phyloP scores from a whole-genome alignment of 176 grass and related monocot species.

The Eleusine indica region DNA sequence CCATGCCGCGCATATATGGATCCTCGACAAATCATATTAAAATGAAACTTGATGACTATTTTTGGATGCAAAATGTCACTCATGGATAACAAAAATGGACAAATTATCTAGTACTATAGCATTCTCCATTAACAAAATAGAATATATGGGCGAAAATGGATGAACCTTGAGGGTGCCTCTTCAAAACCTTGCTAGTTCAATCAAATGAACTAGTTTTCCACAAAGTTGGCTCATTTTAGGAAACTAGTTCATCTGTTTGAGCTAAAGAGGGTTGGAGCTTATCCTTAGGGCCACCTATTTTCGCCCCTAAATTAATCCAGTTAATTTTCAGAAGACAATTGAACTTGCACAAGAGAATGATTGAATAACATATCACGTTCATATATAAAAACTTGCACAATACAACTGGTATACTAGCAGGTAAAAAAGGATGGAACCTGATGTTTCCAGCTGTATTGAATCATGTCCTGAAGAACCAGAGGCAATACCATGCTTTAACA shows the following conservation, averaged over 20 bases:
- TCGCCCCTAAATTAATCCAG: constrained; percentile 2
- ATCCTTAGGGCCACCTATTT: not conserved
- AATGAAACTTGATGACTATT: not conserved
- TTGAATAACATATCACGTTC: not conserved
- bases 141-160: not conserved
- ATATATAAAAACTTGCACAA: not conserved
- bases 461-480: constrained; percentile 46
- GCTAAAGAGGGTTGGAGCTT: not conserved
- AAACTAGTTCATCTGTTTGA: not conserved
- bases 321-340: constrained; percentile 4
- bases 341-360: not conserved
- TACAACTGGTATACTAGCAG: constrained; percentile 16
- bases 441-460: constrained; percentile 36
- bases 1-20: not conserved
- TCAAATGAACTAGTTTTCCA: not conserved
- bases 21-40: constrained; percentile 16
- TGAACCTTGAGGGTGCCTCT: not conserved
- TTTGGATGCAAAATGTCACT: not conserved
- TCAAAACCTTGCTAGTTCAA: not conserved
- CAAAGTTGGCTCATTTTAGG: not conserved
- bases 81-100: not conserved
- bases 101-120: constrained; percentile 26
- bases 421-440: constrained; percentile 43
- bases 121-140: not conserved
- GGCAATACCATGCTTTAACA: not conserved